phyloP scores from a whole-genome alignment of 1,284 basidiomycete species.

The Sporisorium iseilematis-ciliati region DNA sequence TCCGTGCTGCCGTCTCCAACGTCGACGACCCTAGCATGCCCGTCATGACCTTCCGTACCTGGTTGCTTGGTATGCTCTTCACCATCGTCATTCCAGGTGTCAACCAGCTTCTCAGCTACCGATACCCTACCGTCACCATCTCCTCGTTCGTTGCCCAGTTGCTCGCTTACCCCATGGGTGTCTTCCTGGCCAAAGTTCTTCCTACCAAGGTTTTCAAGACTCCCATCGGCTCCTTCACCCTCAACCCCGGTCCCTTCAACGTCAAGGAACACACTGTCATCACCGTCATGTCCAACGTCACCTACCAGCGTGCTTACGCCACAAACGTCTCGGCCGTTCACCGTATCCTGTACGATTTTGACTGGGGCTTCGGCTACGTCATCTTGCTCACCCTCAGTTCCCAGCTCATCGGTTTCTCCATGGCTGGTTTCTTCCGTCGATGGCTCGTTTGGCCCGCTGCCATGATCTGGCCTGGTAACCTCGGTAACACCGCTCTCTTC shows the following conservation, averaged over 20 bases:
- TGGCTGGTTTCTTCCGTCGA: constrained; percentile 60
- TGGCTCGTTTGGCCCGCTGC: constrained; percentile 65
- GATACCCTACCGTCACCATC: constrained; percentile 61
- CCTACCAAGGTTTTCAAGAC: constrained; percentile 55
- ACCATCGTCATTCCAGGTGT: constrained; percentile 62
- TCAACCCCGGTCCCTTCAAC: constrained; percentile 67
- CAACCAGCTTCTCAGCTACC: constrained; percentile 64
- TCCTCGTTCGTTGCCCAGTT: constrained; percentile 58
- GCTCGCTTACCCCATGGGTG: constrained; percentile 59
- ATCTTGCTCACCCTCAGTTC: constrained; percentile 71
- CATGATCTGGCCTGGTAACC: constrained; percentile 65
- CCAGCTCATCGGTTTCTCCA: constrained; percentile 69
- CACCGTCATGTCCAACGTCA: constrained; percentile 71
- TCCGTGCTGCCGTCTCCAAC: constrained; percentile 65
- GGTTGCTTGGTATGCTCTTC: constrained; percentile 62
- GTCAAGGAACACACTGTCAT: constrained; percentile 66
- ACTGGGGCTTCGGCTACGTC: constrained; percentile 71
- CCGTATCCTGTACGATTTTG: constrained; percentile 45
- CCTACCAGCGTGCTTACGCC: constrained; percentile 70
- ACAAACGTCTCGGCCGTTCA: constrained; percentile 65
- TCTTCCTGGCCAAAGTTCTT: constrained; percentile 48
- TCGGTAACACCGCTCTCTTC: constrained; percentile 60
- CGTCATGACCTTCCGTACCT: constrained; percentile 64
- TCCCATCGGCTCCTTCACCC: constrained; percentile 48
- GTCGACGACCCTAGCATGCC: constrained; percentile 66